These are phyloP conservation scores for Rusavskia elegans DNA, from an alignment of 495 filamentous ascomycete species.

Conservation along the genomic window DNA sequence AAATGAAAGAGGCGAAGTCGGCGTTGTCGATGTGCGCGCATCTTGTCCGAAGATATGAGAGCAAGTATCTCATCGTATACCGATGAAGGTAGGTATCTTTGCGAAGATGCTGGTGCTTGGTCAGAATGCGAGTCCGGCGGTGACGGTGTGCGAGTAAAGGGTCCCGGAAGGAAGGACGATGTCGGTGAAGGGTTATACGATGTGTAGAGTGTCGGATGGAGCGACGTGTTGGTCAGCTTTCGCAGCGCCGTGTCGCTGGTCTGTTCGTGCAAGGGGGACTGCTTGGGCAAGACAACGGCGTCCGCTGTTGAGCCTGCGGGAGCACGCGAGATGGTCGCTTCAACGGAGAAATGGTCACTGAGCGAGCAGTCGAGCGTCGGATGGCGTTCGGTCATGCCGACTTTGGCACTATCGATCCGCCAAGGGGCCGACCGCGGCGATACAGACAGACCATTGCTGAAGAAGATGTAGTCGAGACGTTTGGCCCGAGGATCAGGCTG, in stretches of 20 bases:
- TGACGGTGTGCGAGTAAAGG: background rate
- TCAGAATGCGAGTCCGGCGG: background rate
- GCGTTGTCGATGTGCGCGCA: slow-evolving; percentile 53
- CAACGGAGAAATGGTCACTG: slow-evolving; percentile 85
- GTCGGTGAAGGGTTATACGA: background rate
- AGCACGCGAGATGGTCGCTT: slow-evolving; percentile 35
- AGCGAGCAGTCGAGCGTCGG: slow-evolving; percentile 67
- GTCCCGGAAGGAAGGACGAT: background rate
- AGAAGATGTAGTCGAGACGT: slow-evolving; percentile 90
- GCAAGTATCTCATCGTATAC: slow-evolving; percentile 61
- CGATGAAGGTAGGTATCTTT: slow-evolving; percentile 23
- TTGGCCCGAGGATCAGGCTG: slow-evolving; percentile 58
- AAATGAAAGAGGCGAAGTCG: slow-evolving; percentile 60
- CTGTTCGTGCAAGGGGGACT: background rate
- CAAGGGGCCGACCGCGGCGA: slow-evolving; percentile 28
- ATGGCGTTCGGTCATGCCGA: slow-evolving; percentile 75
- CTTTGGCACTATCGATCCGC: slow-evolving; percentile 46
- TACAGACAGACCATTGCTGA: slow-evolving; percentile 28
- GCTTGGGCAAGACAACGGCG: background rate
- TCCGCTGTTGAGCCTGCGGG: background rate
- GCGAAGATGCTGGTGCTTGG: background rate
- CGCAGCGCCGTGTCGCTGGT: background rate
- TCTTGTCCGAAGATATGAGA: slow-evolving; percentile 47
- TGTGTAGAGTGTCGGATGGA: background rate
- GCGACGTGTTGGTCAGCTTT: background rate